Base-by-base conservation (phyloP, 2,329 filamentous ascomycete genomes). In the Aspergillus glaucus region DNA sequence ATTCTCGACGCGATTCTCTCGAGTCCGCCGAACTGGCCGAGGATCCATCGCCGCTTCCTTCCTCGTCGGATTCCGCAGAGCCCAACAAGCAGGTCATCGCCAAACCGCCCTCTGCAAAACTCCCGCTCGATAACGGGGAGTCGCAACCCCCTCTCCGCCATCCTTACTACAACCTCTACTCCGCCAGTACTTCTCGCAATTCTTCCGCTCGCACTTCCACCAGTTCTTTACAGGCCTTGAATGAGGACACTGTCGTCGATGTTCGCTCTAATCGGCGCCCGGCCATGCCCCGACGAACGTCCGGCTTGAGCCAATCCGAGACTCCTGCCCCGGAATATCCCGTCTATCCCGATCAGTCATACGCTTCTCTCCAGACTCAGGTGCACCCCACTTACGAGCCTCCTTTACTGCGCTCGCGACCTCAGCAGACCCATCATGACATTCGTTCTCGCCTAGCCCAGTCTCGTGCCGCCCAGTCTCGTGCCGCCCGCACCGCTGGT, bases 261-360 rank as follows among this genome's bases (percentile, higher is more conserved):
- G 62, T 58, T 46, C 64, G 65, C 44, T 64, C 64, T 42, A 66
- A 69, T 48, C 58, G 55, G 40, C 60, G 64, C 8, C 57, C 43
- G 22, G 52, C 62, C n/a, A 40, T 59, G 19, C 49, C 52, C 30
- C 60, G 62, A 43, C 58, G 62, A 50, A 50, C 58, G 17, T 63
- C 66, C n/a, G 61, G 55, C 14, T 41, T 52, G n/a, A 41, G 59
- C 30, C 63, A 62, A 19, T 62, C 58, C 6, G 57, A 67, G 45
- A 43, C 49, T 24, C 49, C 45, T 45, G 44, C 60, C 9, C 39
- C 55, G 43, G 69, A 74, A 42, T 67, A 70, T 37, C 73, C 74
- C 3, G 66, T 70, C 17, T 76, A 75, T 51, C 74, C 74, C 19
- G 69, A 75, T 53, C 74, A 76, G 50, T 75, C 73, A 26, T 75